These are phyloP conservation scores for Pythium aristosporum DNA, from an alignment of 352 stramenopile species.

Conservation along the genomic window DNA sequence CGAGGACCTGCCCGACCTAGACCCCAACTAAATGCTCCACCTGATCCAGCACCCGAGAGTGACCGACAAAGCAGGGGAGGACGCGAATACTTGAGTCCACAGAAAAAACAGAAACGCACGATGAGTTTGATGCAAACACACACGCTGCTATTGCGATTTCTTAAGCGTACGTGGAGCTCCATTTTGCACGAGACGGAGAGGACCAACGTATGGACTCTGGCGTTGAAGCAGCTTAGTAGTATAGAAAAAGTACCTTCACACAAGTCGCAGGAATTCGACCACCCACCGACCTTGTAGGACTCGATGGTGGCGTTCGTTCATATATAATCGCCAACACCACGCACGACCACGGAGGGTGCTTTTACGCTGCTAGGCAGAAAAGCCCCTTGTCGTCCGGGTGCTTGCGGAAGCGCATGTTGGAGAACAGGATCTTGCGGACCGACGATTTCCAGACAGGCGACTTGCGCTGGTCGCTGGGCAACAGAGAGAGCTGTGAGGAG, in stretches of 20 bases:
- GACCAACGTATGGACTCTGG: no score
- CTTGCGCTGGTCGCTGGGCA: slow-evolving; percentile 67
- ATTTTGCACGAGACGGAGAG: no score
- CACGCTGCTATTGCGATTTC: background rate
- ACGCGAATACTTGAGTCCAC: background rate
- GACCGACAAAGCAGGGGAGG: background rate
- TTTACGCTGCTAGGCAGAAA: slow-evolving; percentile 70
- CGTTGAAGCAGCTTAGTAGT: no score
- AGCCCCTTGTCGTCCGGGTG: slow-evolving; percentile 68
- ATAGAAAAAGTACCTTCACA: background rate
- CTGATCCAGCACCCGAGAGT: background rate
- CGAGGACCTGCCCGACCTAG: slow-evolving; percentile 83
- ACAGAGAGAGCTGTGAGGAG: background rate
- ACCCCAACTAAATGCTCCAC: slow-evolving; percentile 44
- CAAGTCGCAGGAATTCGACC: background rate
- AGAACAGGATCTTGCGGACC: slow-evolving; percentile 89
- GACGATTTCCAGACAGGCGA: slow-evolving; percentile 89
- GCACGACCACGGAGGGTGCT: background rate
- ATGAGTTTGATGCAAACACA: slow-evolving; percentile 9
- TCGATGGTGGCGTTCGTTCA: background rate
- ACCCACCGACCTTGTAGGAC: background rate
- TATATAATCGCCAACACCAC: background rate
- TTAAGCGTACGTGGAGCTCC: background rate
- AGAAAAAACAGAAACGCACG: background rate
- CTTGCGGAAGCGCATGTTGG: slow-evolving; percentile 83